Percentiles rank a stretch among this genome's conserved stretches.
Evolutionary conservation across 352 stramenopile species (phyloP).

Genomic region (Globisporangium carolinianum): DNA sequence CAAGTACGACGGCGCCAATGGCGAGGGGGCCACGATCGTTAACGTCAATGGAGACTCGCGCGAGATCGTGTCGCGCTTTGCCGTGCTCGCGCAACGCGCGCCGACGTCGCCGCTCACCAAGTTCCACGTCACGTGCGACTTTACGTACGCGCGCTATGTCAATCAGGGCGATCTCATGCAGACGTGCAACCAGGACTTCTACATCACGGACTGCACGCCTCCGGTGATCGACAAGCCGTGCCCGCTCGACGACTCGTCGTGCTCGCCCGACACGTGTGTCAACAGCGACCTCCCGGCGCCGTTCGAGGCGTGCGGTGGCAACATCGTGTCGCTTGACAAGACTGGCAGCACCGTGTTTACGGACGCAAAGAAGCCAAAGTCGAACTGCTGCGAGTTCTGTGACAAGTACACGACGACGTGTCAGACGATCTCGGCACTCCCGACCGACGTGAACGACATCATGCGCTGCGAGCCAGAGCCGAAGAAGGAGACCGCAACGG

Average conservation of each 20-base stretch:
- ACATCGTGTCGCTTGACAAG: conserved; percentile 16
- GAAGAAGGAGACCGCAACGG: not conserved
- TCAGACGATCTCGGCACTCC: conserved; percentile 31
- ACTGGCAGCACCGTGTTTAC: not conserved
- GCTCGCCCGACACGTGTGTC: conserved; percentile 24
- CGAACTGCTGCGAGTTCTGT: conserved; percentile 46
- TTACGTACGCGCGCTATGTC: conserved; percentile 36
- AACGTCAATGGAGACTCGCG: conserved; percentile 16
- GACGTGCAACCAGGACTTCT: conserved; percentile 41
- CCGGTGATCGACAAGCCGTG: conserved; percentile 34
- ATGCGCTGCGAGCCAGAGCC: conserved; percentile 39
- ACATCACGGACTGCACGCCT: conserved; percentile 48
- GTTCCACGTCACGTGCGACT: conserved; percentile 46
- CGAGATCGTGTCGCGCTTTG: conserved; percentile 47
- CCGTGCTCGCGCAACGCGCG: conserved; percentile 30
- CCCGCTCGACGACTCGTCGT: conserved; percentile 16
- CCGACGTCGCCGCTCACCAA: conserved; percentile 28
- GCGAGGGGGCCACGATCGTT: conserved; percentile 2
- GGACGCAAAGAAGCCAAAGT: not conserved
- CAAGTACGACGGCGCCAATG: conserved; percentile 13
- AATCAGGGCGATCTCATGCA: conserved; percentile 11
- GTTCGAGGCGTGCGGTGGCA: conserved; percentile 46
- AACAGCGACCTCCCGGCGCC: conserved; percentile 17
- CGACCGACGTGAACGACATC: conserved; percentile 26
- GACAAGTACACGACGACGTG: conserved; percentile 23